Evolutionary conservation across 306 rosid genomes (phyloP).

Genomic region (Quercus variabilis): DNA sequence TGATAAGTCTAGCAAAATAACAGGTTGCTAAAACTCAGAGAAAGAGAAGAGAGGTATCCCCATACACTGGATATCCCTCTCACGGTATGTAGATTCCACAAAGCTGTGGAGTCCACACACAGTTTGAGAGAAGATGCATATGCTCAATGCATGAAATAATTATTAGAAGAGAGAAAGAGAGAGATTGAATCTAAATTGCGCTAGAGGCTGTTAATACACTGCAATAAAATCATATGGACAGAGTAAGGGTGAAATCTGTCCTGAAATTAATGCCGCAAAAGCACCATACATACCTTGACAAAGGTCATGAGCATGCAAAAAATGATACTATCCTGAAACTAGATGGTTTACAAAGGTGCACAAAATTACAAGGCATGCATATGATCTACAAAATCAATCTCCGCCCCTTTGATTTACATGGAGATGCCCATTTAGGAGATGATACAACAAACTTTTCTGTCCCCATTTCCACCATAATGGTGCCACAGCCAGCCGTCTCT

Average conservation of each 20-base stretch:
- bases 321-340: conserved; percentile 19
- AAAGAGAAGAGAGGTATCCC: too few relatives aligned
- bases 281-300: not conserved
- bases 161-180: not conserved
- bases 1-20: too few relatives aligned
- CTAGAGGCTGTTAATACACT: not conserved
- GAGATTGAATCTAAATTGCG: not conserved
- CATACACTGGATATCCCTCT: too few relatives aligned
- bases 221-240: not conserved
- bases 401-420: conserved; percentile 32
- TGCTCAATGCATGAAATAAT: too few relatives aligned
- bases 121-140: too few relatives aligned
- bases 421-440: conserved; percentile 35
- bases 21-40: too few relatives aligned
- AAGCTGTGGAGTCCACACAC: too few relatives aligned
- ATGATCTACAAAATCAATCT: conserved; percentile 25
- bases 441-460: conserved; percentile 35
- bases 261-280: not conserved
- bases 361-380: conserved; percentile 23
- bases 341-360: conserved; percentile 39
- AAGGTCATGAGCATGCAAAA: conserved; percentile 4
- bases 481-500: conserved; percentile 30
- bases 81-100: too few relatives aligned
- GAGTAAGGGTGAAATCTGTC: not conserved
- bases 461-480: conserved; percentile 61